Conservation (phyloP, 768 basidiomycete genomes). For the Fistulinella prunicolor region DNA sequence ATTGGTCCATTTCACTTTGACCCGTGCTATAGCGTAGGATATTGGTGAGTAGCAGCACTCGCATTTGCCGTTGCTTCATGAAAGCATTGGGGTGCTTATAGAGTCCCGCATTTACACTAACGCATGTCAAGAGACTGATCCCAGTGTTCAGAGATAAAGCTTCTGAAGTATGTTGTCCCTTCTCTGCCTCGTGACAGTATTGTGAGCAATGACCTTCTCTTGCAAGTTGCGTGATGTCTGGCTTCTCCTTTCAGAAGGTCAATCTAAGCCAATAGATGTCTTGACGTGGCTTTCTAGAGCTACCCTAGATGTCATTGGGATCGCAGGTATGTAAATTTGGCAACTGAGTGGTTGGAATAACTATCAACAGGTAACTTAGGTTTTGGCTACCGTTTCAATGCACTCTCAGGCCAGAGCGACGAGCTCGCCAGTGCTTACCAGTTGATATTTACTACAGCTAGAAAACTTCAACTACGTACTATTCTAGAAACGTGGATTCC, state of each 20-base stretch:
- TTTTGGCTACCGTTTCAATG: slow-evolving; percentile 54
- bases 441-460: slow-evolving; percentile 51
- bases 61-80: background rate
- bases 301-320: slow-evolving; percentile 76
- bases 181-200: background rate
- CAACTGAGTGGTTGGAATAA: background rate
- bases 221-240: slow-evolving; percentile 48
- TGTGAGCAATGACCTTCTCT: background rate
- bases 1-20: background rate
- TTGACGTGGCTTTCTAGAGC: slow-evolving; percentile 62
- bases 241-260: slow-evolving; percentile 22
- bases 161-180: slow-evolving; percentile 38
- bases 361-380: slow-evolving; percentile 34
- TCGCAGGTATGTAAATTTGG: slow-evolving; percentile 47
- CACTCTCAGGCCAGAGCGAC: slow-evolving; percentile 46
- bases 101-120: slow-evolving; percentile 51
- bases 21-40: slow-evolving; percentile 43
- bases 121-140: slow-evolving; percentile 46
- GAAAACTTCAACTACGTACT: slow-evolving; percentile 49
- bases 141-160: slow-evolving; percentile 64
- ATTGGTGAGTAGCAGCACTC: slow-evolving; percentile 36
- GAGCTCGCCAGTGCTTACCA: slow-evolving; percentile 56
- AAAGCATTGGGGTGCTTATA: slow-evolving; percentile 15
- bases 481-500: slow-evolving; percentile 60
- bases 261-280: slow-evolving; percentile 47